phyloP scores from a whole-genome alignment of 2,329 filamentous ascomycete species.

The Fusarium lateritium region DNA sequence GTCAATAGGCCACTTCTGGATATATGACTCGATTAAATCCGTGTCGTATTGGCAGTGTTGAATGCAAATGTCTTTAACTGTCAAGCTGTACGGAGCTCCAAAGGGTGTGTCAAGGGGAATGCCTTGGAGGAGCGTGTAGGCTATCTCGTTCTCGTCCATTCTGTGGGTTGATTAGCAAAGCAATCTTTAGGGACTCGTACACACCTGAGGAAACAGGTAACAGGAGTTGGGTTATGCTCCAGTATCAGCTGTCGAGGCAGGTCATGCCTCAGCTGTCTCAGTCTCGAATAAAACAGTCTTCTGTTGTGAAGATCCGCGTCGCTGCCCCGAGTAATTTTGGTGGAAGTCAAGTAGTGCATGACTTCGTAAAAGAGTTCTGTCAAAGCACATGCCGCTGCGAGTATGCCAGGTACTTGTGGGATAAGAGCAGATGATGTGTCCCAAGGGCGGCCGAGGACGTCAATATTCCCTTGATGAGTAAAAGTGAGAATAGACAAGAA shows the following conservation, averaged over 20 bases:
- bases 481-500: slow-evolving; percentile 1
- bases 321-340: neutral
- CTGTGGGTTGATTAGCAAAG: neutral
- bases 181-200: accelerated
- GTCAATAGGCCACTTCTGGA: slow-evolving; percentile 7
- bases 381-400: neutral
- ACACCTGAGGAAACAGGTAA: slow-evolving; percentile 7
- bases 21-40: neutral
- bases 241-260: neutral
- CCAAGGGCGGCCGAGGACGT: slow-evolving; percentile 6
- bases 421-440: neutral
- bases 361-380: slow-evolving; percentile 6
- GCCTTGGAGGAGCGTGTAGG: neutral
- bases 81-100: slow-evolving; percentile 1
- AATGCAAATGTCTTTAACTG: neutral
- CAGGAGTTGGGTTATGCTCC: slow-evolving; percentile 3
- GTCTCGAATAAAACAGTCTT: slow-evolving; percentile 1
- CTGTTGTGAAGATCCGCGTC: slow-evolving; percentile 2
- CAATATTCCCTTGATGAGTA: neutral
- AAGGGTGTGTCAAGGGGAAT: neutral
- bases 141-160: neutral
- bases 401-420: neutral
- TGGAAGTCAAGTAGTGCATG: slow-evolving; percentile 5
- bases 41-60: neutral
- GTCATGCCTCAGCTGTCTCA: neutral